phyloP scores from a whole-genome alignment of 306 rosid genomes.

The Castanopsis chinensis region DNA sequence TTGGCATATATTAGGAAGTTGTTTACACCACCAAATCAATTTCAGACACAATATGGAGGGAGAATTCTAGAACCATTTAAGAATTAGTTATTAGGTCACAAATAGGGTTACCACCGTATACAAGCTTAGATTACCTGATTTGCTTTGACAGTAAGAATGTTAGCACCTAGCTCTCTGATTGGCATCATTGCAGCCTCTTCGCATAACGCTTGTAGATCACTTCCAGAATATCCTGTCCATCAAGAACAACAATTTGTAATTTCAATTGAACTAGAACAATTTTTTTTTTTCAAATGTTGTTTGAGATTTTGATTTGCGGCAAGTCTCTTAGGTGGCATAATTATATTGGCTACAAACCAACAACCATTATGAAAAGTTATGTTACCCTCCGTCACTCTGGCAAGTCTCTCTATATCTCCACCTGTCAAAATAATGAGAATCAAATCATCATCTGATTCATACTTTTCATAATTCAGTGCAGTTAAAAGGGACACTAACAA shows the following conservation, averaged over 20 bases:
- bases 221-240: constrained; percentile 87
- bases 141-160: constrained; percentile 77
- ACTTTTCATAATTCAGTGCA: background rate
- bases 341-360: background rate
- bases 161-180: constrained; percentile 85
- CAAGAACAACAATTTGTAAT: background rate
- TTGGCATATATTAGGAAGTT: background rate
- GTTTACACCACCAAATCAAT: background rate
- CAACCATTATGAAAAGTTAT: background rate
- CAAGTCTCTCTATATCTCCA: constrained; percentile 82
- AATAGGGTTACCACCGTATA: background rate
- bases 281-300: background rate
- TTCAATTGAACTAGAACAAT: background rate
- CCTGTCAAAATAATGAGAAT: constrained; percentile 41
- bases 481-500: background rate
- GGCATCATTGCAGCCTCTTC: constrained; percentile 99
- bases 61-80: background rate
- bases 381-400: constrained; percentile 78
- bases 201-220: constrained; percentile 97
- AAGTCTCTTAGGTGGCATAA: background rate
- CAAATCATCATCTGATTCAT: background rate
- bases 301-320: background rate
- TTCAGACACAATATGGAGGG: background rate
- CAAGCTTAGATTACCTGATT: constrained; percentile 61
- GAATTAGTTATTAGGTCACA: background rate